Conservation (phyloP, 768 basidiomycete genomes). For the Auricularia heimuer region DNA sequence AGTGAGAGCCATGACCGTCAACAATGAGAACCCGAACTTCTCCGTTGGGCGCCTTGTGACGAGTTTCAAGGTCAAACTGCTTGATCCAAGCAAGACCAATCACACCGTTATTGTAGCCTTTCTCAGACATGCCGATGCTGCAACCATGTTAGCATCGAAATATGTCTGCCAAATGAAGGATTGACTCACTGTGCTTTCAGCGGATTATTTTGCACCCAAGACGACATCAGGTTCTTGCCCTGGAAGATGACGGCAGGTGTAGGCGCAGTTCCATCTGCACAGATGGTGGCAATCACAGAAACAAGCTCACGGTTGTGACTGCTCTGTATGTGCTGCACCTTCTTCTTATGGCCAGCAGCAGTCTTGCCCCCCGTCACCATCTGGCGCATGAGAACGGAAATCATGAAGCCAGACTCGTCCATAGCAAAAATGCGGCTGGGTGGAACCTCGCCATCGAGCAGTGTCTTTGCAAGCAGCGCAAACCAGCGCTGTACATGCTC, state of each 20-base stretch:
- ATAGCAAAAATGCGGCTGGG: too few relatives aligned
- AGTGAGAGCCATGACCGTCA: slow-evolving; percentile 40
- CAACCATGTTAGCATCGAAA: too few relatives aligned
- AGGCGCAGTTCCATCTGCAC: slow-evolving; percentile 28
- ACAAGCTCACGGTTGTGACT: slow-evolving; percentile 25
- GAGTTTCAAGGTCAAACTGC: slow-evolving; percentile 30
- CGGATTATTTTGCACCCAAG: slow-evolving; percentile 15
- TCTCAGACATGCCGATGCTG: slow-evolving; percentile 18
- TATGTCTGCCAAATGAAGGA: too few relatives aligned
- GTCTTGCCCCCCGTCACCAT: too few relatives aligned
- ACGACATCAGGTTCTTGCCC: slow-evolving; percentile 22
- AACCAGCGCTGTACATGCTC: too few relatives aligned
- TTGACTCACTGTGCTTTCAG: background rate
- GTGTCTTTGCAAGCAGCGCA: too few relatives aligned
- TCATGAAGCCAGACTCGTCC: too few relatives aligned
- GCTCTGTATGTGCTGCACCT: slow-evolving; percentile 23
- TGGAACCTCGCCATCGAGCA: too few relatives aligned
- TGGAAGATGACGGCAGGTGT: slow-evolving; percentile 33
- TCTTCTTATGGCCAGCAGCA: too few relatives aligned
- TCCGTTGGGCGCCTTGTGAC: slow-evolving; percentile 22
- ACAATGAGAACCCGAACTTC: slow-evolving; percentile 26
- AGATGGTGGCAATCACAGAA: slow-evolving; percentile 30
- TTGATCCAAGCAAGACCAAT: slow-evolving; percentile 27
- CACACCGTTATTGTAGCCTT: slow-evolving; percentile 23
- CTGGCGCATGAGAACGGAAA: too few relatives aligned